Evolutionary conservation across 2,329 filamentous ascomycete genomes (phyloP).

Genomic region (Xenoacremonium recifei): DNA sequence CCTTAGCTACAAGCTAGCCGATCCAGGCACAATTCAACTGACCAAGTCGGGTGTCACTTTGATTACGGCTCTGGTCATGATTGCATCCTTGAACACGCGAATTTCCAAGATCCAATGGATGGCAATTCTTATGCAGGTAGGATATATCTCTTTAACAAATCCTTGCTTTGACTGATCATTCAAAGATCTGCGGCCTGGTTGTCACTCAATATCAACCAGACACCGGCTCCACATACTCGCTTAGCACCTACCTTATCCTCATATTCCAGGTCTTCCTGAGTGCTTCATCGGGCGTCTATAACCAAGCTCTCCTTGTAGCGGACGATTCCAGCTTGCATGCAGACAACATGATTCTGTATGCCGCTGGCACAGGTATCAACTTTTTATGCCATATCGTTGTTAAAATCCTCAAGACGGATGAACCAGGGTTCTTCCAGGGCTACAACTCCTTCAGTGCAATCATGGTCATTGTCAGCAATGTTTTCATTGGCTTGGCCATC

Average conservation of each 20-base stretch:
- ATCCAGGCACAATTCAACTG: constrained; percentile 31
- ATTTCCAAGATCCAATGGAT: constrained; percentile 30
- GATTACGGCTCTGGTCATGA: constrained; percentile 31
- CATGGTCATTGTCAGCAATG: constrained; percentile 32
- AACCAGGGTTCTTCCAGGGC: constrained; percentile 25
- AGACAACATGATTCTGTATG: constrained; percentile 32
- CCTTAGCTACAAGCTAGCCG: constrained; percentile 29
- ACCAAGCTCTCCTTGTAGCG: constrained; percentile 32
- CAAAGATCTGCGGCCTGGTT: neutral
- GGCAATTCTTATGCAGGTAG: neutral
- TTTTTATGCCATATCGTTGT: constrained; percentile 27
- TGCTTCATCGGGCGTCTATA: constrained; percentile 32
- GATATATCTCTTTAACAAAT: no score
- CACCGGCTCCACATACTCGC: constrained; percentile 15
- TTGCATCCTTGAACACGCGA: constrained; percentile 21
- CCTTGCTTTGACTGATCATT: no score
- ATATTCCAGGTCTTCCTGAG: constrained; percentile 31
- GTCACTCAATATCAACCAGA: neutral
- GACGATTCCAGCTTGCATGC: constrained; percentile 31
- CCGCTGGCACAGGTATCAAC: constrained; percentile 27
- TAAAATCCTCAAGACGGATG: constrained; percentile 21
- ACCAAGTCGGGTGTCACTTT: constrained; percentile 31
- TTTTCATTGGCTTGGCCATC: constrained; percentile 34
- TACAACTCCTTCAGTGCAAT: constrained; percentile 25
- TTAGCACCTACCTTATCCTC: constrained; percentile 29